Base-by-base conservation (phyloP, 768 basidiomycete genomes). In the Clathrus columnatus region DNA sequence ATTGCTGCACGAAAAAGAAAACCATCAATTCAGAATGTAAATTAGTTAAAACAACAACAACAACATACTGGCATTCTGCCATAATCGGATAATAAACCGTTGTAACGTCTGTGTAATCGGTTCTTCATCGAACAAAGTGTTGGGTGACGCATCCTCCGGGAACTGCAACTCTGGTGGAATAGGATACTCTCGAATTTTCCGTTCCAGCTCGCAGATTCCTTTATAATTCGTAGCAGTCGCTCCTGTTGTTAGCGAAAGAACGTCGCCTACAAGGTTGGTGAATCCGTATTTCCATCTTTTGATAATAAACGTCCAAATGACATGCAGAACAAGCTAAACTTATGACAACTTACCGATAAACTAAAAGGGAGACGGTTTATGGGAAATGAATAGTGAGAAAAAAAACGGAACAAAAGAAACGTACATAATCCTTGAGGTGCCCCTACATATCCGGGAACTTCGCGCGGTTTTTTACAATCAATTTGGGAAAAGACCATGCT, bases 131-230 rank as follows among this genome's bases (percentile, higher is more conserved):
- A 36, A 36, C 23, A 30, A 21, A 2, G 5, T 46, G 23, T 8
- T 23, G 21, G 54, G 29, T 7, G 51, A 42, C 23, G 16, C 20
- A 23, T 41, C n/a, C 18, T 55, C 54, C 20, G 54, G 54, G 43
- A 55, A 28, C 61, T 85, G 82, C n/a, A 85, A 72, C 18, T 78
- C 74, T 6, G 80, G 73, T 28, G 82, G 82, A 27, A 85, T 82
- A 5, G 82, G 81, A 67, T 84, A 84, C 1, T 81, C 81, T 29
- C 82, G 77, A 64, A 85, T 70, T 62, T 82, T 83, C 58, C 81
- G 75, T 63, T 84, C 83, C 41, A 84, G 70, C 57, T 84, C 82
- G 17, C 83, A 69, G 17, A 85, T 75, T 0, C 80, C 82, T 14
- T 80, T 75, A 57, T 85, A 85, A 8, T 79, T 80, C 21, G 84